phyloP scores from a whole-genome alignment of 2,329 filamentous ascomycete genomes.

The Aureobasidium namibiae region DNA sequence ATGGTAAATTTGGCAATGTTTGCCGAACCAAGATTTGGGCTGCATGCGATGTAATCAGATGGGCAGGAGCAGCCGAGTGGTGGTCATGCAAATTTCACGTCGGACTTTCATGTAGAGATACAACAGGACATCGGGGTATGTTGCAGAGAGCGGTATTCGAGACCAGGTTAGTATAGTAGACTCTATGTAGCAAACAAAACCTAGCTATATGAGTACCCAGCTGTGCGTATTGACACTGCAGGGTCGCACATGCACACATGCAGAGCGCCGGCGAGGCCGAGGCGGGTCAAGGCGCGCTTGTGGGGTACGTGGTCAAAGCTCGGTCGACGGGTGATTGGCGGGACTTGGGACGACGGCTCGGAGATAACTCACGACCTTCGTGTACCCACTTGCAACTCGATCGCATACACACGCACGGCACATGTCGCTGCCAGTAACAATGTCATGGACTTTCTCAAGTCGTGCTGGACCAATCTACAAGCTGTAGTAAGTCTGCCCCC shows the following conservation, averaged over 20 bases:
- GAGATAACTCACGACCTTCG: constrained; percentile 1
- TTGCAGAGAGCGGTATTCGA: no score
- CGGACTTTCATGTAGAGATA: no score
- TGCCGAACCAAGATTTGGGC: background rate
- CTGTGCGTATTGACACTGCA: no score
- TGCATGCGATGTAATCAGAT: background rate
- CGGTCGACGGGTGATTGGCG: background rate
- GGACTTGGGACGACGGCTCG: background rate
- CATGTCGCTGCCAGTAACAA: background rate
- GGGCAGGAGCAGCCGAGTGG: background rate
- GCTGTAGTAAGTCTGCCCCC: constrained; percentile 12
- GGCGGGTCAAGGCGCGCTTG: background rate
- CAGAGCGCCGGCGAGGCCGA: background rate
- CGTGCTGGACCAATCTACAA: constrained; percentile 27
- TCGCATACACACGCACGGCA: no score
- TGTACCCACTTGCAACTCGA: background rate
- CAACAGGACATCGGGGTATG: no score
- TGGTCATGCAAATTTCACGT: background rate
- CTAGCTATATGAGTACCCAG: background rate
- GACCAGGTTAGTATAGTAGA: background rate
- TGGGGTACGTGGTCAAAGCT: background rate
- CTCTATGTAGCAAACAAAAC: background rate
- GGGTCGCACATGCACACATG: background rate
- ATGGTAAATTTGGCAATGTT: background rate
- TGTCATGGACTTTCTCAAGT: constrained; percentile 28